Conservation (phyloP, 768 basidiomycete species). For the Tephrocybe sp. region DNA sequence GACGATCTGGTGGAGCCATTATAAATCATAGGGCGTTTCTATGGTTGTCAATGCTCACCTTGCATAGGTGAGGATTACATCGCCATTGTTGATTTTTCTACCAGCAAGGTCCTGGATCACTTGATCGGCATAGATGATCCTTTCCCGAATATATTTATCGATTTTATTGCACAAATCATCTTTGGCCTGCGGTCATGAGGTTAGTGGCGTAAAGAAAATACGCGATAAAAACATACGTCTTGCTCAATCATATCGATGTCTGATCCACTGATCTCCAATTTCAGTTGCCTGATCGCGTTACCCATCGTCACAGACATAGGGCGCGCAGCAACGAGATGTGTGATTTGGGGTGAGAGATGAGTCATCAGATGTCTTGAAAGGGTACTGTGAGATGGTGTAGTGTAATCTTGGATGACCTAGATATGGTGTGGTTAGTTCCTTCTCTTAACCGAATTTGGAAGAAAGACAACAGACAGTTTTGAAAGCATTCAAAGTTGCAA, state of each 20-base stretch:
- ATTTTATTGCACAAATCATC: constrained; percentile 79
- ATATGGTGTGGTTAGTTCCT: constrained; percentile 5
- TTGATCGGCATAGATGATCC: constrained; percentile 89
- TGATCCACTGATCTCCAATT: constrained; percentile 89
- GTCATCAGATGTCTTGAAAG: constrained; percentile 90
- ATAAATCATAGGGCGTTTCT: constrained; percentile 1
- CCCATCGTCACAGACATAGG: constrained; percentile 95
- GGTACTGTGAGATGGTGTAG: constrained; percentile 81
- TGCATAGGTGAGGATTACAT: constrained; percentile 90
- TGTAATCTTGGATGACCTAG: constrained; percentile 89
- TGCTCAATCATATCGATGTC: constrained; percentile 95
- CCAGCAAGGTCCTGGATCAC: constrained; percentile 88
- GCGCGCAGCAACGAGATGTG: constrained; percentile 80
- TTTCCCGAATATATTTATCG: constrained; percentile 90
- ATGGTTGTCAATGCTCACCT: constrained; percentile 45
- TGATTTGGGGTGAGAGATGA: constrained; percentile 90
- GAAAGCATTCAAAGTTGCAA: constrained; percentile 88
- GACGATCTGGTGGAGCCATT: constrained; percentile 63
- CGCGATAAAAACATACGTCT: constrained; percentile 53
- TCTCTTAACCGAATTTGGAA: constrained; percentile 3
- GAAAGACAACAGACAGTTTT: constrained; percentile 65
- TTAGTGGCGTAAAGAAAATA: background rate
- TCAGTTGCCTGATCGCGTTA: constrained; percentile 90
- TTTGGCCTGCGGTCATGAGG: constrained; percentile 64
- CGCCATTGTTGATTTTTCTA: constrained; percentile 92